Percentiles rank a stretch among this genome's conserved stretches.
phyloP scores from a whole-genome alignment of 306 rosid species.

The Leucaena leucocephala region DNA sequence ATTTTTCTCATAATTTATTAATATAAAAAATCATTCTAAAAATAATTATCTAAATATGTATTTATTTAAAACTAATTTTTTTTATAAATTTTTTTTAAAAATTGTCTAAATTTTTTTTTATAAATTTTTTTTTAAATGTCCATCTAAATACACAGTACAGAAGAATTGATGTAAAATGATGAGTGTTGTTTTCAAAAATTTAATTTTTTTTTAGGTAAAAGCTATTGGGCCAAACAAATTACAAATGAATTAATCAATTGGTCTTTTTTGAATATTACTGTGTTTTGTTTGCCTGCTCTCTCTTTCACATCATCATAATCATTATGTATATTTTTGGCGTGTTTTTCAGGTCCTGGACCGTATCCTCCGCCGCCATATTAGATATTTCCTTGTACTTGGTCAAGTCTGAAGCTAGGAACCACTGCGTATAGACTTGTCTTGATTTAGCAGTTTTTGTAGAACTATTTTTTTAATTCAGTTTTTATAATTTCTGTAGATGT shows the following conservation, averaged over 20 bases:
- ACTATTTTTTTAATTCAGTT: neutral
- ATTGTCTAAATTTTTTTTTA: too few species aligned
- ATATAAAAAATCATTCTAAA: too few species aligned
- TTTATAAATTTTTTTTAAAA: too few species aligned
- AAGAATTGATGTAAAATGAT: neutral
- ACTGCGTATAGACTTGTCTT: neutral
- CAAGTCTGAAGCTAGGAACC: neutral
- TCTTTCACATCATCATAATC: neutral
- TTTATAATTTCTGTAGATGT: neutral
- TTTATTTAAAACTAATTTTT: too few species aligned
- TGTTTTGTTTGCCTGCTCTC: neutral
- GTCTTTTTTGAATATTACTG: neutral
- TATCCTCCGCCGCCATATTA: constrained; percentile 76
- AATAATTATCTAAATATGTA: too few species aligned
- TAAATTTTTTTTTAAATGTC: too few species aligned
- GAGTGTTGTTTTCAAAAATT: neutral
- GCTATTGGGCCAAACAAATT: neutral
- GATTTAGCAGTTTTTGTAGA: neutral
- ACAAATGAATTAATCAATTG: neutral
- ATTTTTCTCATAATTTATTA: too few species aligned
- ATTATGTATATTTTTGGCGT: neutral
- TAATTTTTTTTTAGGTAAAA: neutral
- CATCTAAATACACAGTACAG: too few species aligned
- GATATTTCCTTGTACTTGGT: constrained; percentile 23
- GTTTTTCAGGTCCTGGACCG: constrained; percentile 52